Evolutionary conservation across 441 rosid species (phyloP).

Genomic region (Pelargonium cotyledonis): DNA sequence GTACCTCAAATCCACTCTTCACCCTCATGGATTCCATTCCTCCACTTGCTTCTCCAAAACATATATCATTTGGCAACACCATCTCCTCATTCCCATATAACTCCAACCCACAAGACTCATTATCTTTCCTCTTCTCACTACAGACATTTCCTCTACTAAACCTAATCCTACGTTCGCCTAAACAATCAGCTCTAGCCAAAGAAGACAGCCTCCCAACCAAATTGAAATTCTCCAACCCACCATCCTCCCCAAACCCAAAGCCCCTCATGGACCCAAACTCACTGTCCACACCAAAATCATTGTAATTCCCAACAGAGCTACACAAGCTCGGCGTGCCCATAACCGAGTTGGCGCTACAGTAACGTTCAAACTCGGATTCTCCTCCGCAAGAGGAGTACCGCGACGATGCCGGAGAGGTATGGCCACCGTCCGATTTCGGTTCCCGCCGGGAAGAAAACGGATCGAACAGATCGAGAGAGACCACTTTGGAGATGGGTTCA

Average conservation of each 20-base stretch:
- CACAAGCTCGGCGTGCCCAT: conserved; percentile 72
- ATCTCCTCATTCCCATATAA: conserved; percentile 5
- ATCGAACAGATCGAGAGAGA: conserved; percentile 42
- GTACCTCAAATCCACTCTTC: neutral
- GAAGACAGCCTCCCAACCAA: conserved; percentile 34
- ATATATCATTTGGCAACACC: neutral
- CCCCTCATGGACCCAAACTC: conserved; percentile 51
- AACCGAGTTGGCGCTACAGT: conserved; percentile 78
- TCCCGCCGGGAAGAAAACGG: conserved; percentile 13
- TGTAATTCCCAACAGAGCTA: conserved; percentile 49
- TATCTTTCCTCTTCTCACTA: neutral
- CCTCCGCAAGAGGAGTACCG: conserved; percentile 67
- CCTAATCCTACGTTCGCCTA: neutral
- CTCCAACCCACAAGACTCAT: neutral
- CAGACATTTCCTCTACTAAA: neutral
- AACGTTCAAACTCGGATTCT: conserved; percentile 76
- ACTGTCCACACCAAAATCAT: conserved; percentile 46
- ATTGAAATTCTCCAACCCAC: conserved; percentile 47
- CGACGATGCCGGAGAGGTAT: conserved; percentile 45
- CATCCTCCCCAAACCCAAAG: conserved; percentile 33
- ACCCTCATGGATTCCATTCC: neutral
- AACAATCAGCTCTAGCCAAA: neutral
- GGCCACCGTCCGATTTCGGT: conserved; percentile 34
- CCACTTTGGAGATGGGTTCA: conserved; percentile 28
- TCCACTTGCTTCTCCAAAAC: neutral